Evolutionary conservation across 2,329 filamentous ascomycete species (phyloP), one percentile per base, ranked within the genome.

Genomic region (Amesomyces nigricolor): DNA sequence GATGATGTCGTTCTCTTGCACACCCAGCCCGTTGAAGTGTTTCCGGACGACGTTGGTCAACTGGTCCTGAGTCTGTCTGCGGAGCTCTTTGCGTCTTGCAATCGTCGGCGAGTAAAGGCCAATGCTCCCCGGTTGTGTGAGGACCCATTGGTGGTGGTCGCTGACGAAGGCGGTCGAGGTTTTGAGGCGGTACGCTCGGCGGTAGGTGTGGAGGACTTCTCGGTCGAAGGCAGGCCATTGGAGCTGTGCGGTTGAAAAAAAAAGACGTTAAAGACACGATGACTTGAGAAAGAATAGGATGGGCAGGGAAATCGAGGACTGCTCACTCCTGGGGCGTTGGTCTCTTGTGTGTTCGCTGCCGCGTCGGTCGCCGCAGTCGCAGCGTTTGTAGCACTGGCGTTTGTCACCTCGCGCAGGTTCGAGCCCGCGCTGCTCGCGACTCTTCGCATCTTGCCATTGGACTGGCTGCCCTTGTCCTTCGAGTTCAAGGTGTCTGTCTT

Each of bases 1-100:
- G 55, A 94, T 87, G 61, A 91, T 85, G 64, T 94, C 89, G 67
- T 86, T 90, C 73, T 95, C 89, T 61, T 85, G 86, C 40, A 92
- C 82, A 14, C 86, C 87, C 61, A 88, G 78, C 35, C 82, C 83
- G 67, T 94, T 94, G 73, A 94, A 94, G 71, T 94, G 88, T 69
- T 90, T 91, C 61, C 88, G 79, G 47, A 91, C 86, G 1, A 82
- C 78, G 61, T 83, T 78, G 8, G 87, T 86, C 53, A 95, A 75
- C 61, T 88, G 80, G 38, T 89, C 85, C 67, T 88, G 88, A 64
- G 80, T 81, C 67, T 91, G 84, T 53, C 86, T 78, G 51, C 85
- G 75, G 64, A 83, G 78, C 46, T 82, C 76, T 61, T 81, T 82
- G 63, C 78, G 79, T 56, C 86, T 75, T 43, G 84, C 82, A 83